phyloP scores from a whole-genome alignment of 108 stramenopile genomes.

The Cyclotella sp. region DNA sequence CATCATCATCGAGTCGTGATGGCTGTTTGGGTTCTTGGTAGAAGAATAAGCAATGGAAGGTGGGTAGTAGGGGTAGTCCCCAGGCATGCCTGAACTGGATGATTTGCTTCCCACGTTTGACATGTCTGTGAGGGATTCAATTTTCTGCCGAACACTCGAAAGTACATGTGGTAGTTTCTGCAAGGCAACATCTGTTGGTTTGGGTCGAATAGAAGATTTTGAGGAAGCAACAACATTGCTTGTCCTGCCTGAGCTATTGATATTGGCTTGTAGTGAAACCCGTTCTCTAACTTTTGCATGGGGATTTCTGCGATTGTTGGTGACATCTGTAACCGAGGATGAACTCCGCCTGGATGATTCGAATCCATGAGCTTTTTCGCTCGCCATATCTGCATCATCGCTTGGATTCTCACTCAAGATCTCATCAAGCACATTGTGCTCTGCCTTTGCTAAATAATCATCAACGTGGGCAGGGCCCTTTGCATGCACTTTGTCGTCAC shows the following conservation, averaged over 20 bases:
- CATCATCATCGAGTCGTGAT: slow-evolving; percentile 30
- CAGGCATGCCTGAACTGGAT: not conserved
- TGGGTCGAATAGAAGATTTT: slow-evolving; percentile 5
- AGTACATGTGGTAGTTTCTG: slow-evolving; percentile 69
- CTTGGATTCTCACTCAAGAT: slow-evolving; percentile 19
- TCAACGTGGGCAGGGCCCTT: slow-evolving; percentile 3
- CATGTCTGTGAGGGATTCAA: slow-evolving; percentile 78
- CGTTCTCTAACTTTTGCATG: slow-evolving; percentile 6
- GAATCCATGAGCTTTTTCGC: not conserved
- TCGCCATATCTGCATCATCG: slow-evolving; percentile 7
- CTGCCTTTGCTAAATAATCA: slow-evolving; percentile 42
- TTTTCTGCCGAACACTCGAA: slow-evolving; percentile 78
- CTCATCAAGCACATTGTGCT: slow-evolving; percentile 33
- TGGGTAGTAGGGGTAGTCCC: slow-evolving; percentile 8
- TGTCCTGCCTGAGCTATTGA: not conserved
- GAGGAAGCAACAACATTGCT: not conserved
- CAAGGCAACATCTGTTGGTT: slow-evolving; percentile 12
- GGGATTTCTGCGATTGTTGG: not conserved
- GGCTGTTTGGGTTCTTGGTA: not conserved
- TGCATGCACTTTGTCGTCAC: not conserved
- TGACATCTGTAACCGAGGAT: not conserved
- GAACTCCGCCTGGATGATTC: not conserved
- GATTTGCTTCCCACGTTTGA: slow-evolving; percentile 47
- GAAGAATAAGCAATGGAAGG: slow-evolving; percentile 9
- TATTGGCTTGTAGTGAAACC: slow-evolving; percentile 9